A percentile compares a stretch with the other conserved stretches of the same genome.
Evolutionary conservation across 2,329 filamentous ascomycete genomes (phyloP).

Genomic region (Gnomoniopsis smithogilvyi): DNA sequence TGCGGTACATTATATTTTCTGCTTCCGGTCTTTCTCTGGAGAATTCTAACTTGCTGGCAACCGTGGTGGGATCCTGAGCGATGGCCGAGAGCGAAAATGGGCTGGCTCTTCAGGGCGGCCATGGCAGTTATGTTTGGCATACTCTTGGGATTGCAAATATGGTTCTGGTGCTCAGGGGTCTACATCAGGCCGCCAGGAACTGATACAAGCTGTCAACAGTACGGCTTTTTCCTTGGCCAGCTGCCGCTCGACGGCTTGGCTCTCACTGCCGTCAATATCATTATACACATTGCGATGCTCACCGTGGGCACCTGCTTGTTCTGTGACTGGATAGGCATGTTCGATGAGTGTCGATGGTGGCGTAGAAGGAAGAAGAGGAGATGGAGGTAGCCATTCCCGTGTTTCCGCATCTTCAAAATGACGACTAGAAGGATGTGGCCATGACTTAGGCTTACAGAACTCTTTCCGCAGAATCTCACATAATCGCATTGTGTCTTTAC

Average conservation of each 20-base stretch:
- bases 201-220: conserved; percentile 10
- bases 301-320: conserved; percentile 11
- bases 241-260: conserved; percentile 13
- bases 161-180: conserved; percentile 24
- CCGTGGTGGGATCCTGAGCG: conserved; percentile 21
- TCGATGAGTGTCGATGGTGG: conserved; percentile 10
- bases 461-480: conserved; percentile 5
- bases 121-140: conserved; percentile 12
- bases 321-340: background rate
- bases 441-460: background rate
- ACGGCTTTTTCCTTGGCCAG: conserved; percentile 20
- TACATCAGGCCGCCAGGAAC: conserved; percentile 2
- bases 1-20: conserved; percentile 18
- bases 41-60: conserved; percentile 20
- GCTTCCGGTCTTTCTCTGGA: conserved; percentile 21
- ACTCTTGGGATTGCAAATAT: conserved; percentile 19
- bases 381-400: conserved; percentile 5
- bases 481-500: conserved; percentile 13
- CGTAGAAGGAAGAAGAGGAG: conserved; percentile 1
- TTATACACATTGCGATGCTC: conserved; percentile 18
- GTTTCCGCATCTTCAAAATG: background rate
- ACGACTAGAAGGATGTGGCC: background rate
- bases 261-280: conserved; percentile 19
- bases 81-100: conserved; percentile 12
- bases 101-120: conserved; percentile 10